Evolutionary conservation across 2,329 filamentous ascomycete species (phyloP).

Genomic region (Phaeosphaeriaceae sp.): DNA sequence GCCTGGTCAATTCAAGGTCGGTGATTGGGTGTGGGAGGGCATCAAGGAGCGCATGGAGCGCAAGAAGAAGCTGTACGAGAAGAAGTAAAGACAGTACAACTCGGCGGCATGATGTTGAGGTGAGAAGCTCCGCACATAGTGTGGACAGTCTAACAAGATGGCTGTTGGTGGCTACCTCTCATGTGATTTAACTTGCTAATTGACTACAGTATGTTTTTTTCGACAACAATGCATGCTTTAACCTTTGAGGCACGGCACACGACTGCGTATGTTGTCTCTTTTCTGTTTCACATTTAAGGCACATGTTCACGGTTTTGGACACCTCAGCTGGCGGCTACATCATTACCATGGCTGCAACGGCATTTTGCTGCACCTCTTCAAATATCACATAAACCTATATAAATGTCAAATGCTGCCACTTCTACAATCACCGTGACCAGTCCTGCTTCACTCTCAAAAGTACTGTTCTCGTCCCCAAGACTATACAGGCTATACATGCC

Average conservation of each 20-base stretch:
- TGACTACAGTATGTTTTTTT: no score
- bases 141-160: neutral
- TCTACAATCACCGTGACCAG: neutral
- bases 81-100: slow-evolving; percentile 11
- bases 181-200: no score
- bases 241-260: neutral
- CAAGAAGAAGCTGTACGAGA: slow-evolving; percentile 46
- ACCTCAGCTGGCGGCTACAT: neutral
- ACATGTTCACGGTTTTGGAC: no score
- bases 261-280: neutral
- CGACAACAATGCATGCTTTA: no score
- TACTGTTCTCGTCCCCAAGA: neutral
- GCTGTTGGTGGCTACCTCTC: no score
- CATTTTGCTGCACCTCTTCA: neutral
- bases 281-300: neutral
- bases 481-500: neutral
- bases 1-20: slow-evolving; percentile 43
- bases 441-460: neutral
- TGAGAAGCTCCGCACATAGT: no score
- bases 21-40: slow-evolving; percentile 35
- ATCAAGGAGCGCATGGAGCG: slow-evolving; percentile 46
- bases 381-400: neutral
- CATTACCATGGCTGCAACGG: neutral
- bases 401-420: neutral
- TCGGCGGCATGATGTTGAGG: no score